Evolutionary conservation across 2,329 filamentous ascomycete species (phyloP).

Genomic region (Neurospora crassa): DNA sequence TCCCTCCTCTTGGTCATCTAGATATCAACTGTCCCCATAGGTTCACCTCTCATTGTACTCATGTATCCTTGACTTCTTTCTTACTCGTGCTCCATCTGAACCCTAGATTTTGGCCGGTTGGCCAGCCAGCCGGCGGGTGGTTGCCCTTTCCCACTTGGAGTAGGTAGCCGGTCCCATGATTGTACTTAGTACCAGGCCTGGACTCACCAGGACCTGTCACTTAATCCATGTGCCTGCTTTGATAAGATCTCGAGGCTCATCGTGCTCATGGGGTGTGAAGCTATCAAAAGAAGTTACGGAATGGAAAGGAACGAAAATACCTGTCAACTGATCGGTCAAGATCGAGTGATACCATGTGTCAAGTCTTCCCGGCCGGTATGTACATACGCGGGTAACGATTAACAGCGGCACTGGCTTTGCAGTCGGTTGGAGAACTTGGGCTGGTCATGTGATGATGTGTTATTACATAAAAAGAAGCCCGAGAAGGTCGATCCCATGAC

Average conservation of each 20-base stretch:
- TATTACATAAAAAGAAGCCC: conserved; percentile 9
- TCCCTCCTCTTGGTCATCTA: not conserved
- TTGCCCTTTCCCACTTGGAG: not conserved
- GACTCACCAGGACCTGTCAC: not conserved
- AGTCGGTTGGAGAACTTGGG: not conserved
- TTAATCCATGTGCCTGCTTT: not conserved
- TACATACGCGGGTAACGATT: not conserved
- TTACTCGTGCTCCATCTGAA: not conserved
- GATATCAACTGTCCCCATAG: not conserved
- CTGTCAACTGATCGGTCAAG: not conserved
- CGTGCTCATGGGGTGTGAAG: not conserved
- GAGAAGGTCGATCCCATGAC: not conserved
- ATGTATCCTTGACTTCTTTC: not conserved
- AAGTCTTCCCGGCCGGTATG: not conserved
- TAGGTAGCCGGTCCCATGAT: not conserved
- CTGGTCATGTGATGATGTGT: conserved; percentile 4
- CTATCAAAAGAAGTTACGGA: not conserved
- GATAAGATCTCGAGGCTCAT: not conserved
- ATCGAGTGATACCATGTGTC: not conserved
- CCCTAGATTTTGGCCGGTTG: not conserved
- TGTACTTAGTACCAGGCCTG: not conserved
- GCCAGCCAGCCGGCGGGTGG: not conserved
- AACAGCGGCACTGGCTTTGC: not conserved
- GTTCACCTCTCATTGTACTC: not conserved
- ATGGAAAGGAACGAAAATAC: not conserved